A percentile compares a stretch with the other conserved stretches of the same genome.
These are phyloP conservation scores for Sphaceloma murrayae DNA, from an alignment of 2,329 filamentous ascomycete species.

Conservation along the genomic window DNA sequence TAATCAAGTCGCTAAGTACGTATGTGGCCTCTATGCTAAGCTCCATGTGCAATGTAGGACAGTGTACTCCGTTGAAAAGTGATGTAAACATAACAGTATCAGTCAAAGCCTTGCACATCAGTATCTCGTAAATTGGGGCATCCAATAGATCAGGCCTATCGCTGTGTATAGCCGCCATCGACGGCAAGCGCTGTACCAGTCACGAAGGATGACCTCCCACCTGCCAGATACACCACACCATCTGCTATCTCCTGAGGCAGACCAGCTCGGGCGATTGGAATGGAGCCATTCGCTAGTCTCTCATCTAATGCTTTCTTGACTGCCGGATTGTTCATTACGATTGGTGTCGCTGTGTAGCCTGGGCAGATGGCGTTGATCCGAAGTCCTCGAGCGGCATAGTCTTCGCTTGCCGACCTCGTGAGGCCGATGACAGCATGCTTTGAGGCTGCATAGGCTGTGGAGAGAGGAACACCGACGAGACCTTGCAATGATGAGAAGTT, in stretches of 20 bases:
- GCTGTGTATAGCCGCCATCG: slow-evolving; percentile 20
- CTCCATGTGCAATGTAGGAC: too few relatives aligned
- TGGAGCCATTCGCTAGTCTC: slow-evolving; percentile 21
- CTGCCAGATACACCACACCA: slow-evolving; percentile 25
- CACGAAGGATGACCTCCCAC: slow-evolving; percentile 25
- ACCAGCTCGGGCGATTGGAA: slow-evolving; percentile 25
- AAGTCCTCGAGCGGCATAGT: slow-evolving; percentile 35
- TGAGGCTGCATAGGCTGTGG: slow-evolving; percentile 30
- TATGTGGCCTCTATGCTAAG: too few relatives aligned
- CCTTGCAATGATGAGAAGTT: slow-evolving; percentile 34
- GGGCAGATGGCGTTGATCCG: slow-evolving; percentile 33
- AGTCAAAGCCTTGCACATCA: too few relatives aligned
- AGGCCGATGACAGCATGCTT: slow-evolving; percentile 38
- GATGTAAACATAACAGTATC: too few relatives aligned
- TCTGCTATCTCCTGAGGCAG: slow-evolving; percentile 24
- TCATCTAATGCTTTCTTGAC: slow-evolving; percentile 25
- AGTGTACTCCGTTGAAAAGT: too few relatives aligned
- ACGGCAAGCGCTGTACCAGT: slow-evolving; percentile 24
- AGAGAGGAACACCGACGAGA: slow-evolving; percentile 33
- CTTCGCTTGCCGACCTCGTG: slow-evolving; percentile 36
- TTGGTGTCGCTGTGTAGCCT: slow-evolving; percentile 21
- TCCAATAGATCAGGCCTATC: too few relatives aligned
- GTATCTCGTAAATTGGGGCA: too few relatives aligned
- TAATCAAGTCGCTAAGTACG: too few relatives aligned
- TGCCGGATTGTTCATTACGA: slow-evolving; percentile 17